Conservation (phyloP, 495 filamentous ascomycete species). For the Penicillium herquei region DNA sequence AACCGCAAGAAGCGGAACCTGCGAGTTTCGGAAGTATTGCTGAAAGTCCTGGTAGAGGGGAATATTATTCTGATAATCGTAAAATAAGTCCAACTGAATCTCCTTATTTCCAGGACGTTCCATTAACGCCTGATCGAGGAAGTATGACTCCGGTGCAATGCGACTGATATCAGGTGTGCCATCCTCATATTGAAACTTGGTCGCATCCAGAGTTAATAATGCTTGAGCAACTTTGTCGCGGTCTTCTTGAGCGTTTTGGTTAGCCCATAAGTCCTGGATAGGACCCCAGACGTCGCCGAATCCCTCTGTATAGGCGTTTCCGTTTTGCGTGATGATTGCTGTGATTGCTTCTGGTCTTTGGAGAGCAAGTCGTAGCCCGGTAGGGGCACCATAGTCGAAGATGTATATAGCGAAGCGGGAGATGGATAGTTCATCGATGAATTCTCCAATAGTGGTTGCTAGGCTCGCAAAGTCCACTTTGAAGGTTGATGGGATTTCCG, state of each 20-base stretch:
- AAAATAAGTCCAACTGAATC: conserved; percentile 57
- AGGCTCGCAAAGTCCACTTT: conserved; percentile 51
- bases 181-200: conserved; percentile 54
- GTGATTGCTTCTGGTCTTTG: conserved; percentile 43
- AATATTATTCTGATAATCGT: conserved; percentile 57
- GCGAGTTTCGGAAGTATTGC: conserved; percentile 51
- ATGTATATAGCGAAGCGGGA: conserved; percentile 56
- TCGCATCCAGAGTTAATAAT: conserved; percentile 46
- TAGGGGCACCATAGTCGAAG: conserved; percentile 67
- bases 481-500: conserved; percentile 47
- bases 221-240: conserved; percentile 34
- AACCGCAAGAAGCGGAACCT: conserved; percentile 55
- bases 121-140: conserved; percentile 51
- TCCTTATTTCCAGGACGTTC: conserved; percentile 51
- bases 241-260: conserved; percentile 28
- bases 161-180: conserved; percentile 36
- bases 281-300: conserved; percentile 57
- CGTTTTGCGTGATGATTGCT: conserved; percentile 61
- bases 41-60: conserved; percentile 58
- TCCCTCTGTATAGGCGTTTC: conserved; percentile 63
- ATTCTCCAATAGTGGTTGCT: conserved; percentile 44
- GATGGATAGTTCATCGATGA: conserved; percentile 46
- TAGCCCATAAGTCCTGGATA: conserved; percentile 48
- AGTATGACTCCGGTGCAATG: conserved; percentile 51
- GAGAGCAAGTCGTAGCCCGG: conserved; percentile 54